Evolutionary conservation across 257 asterid species (phyloP).

Genomic region (Eustoma russellianum): DNA sequence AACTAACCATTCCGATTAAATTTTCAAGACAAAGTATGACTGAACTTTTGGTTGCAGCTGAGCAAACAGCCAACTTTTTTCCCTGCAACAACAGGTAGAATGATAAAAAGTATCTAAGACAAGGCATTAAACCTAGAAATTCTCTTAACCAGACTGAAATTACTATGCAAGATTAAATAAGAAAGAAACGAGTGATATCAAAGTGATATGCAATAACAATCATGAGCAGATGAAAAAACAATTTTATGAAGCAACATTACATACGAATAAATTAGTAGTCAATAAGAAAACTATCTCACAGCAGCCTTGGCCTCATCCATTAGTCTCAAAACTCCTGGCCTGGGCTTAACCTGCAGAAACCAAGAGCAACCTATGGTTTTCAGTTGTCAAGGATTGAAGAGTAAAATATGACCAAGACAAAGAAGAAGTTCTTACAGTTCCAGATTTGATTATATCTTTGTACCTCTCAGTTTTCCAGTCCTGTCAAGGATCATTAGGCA

Average conservation of each 20-base stretch:
- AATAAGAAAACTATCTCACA: slow-evolving; percentile 45
- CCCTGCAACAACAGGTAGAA: slow-evolving; percentile 42
- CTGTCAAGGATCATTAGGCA: slow-evolving; percentile 25
- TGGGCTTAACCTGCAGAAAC: slow-evolving; percentile 69
- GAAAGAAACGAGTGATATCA: background rate
- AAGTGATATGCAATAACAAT: slow-evolving; percentile 1
- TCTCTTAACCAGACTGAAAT: no score
- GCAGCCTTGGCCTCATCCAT: slow-evolving; percentile 96
- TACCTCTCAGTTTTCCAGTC: slow-evolving; percentile 99
- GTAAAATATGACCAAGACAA: background rate
- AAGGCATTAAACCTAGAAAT: background rate
- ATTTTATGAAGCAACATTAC: slow-evolving; percentile 9
- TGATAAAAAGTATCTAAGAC: background rate
- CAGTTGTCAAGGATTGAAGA: slow-evolving; percentile 7
- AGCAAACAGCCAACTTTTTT: slow-evolving; percentile 80
- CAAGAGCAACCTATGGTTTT: slow-evolving; percentile 5
- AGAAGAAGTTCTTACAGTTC: slow-evolving; percentile 49
- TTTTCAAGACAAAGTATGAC: slow-evolving; percentile 82
- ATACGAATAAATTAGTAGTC: slow-evolving; percentile 10
- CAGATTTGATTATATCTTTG: slow-evolving; percentile 86
- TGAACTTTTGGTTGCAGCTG: slow-evolving; percentile 97
- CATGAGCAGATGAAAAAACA: slow-evolving; percentile 5
- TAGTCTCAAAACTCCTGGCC: slow-evolving; percentile 94
- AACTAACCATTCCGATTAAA: slow-evolving; percentile 72
- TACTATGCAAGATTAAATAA: background rate